A percentile compares a stretch with the other conserved stretches of the same genome.
Evolutionary conservation across 2,329 filamentous ascomycete species (phyloP).

Genomic region (Neocucurbitaria cava): DNA sequence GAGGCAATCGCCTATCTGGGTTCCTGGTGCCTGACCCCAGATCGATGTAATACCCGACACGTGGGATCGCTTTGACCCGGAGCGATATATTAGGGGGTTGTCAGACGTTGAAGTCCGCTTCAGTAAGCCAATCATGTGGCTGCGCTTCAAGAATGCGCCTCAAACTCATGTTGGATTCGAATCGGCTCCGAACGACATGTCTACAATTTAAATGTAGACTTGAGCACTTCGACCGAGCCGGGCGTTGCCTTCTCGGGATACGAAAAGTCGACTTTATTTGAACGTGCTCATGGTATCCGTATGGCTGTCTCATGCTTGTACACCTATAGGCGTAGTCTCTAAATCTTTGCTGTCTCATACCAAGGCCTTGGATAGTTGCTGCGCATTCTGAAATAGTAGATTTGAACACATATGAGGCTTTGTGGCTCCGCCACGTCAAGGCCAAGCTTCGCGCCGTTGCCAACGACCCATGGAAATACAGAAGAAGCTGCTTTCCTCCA

Average conservation of each 20-base stretch:
- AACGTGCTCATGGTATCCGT: neutral
- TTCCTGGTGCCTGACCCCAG: neutral
- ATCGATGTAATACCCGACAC: slow-evolving; percentile 2
- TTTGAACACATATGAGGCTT: neutral
- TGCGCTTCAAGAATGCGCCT: neutral
- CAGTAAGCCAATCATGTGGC: neutral
- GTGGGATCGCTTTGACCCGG: neutral
- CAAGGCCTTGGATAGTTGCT: neutral
- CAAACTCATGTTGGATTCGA: neutral
- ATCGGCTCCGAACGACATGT: neutral
- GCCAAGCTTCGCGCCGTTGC: neutral
- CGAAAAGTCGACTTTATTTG: neutral
- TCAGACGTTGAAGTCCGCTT: slow-evolving; percentile 1
- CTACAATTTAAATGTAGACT: neutral
- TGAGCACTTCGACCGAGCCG: neutral
- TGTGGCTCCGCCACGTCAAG: neutral
- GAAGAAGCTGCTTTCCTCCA: neutral
- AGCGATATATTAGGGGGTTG: neutral
- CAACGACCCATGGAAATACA: neutral
- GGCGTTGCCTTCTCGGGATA: neutral
- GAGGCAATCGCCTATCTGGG: neutral
- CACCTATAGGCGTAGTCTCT: neutral
- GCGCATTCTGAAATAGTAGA: neutral
- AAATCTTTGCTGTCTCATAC: neutral
- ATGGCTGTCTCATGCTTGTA: neutral